Evolutionary conservation across 106 monocot genomes (phyloP).

Genomic region (Alisma plantagoaquatica): DNA sequence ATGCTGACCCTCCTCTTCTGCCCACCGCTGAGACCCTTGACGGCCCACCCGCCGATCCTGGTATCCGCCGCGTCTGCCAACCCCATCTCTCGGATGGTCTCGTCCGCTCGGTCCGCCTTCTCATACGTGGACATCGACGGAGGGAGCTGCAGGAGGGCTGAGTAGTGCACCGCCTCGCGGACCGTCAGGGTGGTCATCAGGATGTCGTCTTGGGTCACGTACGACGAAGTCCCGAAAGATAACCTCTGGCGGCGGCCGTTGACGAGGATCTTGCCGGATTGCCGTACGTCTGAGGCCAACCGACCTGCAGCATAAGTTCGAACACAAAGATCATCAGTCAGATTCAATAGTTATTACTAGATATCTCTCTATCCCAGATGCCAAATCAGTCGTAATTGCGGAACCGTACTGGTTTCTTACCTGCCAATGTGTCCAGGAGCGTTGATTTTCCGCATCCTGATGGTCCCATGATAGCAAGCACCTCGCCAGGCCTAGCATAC

Average conservation of each 20-base stretch:
- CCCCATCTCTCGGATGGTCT: slow-evolving; percentile 54
- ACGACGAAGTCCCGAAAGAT: slow-evolving; percentile 51
- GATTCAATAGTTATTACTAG: neutral
- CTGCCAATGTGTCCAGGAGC: slow-evolving; percentile 18
- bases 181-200: too few species aligned
- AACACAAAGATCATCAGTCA: neutral
- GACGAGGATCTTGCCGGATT: slow-evolving; percentile 36
- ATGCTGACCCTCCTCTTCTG: too few species aligned
- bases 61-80: too few species aligned
- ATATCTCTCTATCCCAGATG: neutral
- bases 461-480: too few species aligned
- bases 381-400: neutral
- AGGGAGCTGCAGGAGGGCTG: slow-evolving; percentile 48
- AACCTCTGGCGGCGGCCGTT: slow-evolving; percentile 36
- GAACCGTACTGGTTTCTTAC: too few species aligned
- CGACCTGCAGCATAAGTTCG: slow-evolving; percentile 35
- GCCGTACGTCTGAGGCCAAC: slow-evolving; percentile 23
- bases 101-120: slow-evolving; percentile 38
- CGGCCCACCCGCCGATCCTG: too few species aligned
- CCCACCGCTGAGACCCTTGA: too few species aligned
- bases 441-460: slow-evolving; percentile 29
- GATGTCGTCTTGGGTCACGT: too few species aligned
- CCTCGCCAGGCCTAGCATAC: slow-evolving; percentile 20
- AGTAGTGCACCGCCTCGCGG: too few species aligned
- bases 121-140: slow-evolving; percentile 24